phyloP scores from a whole-genome alignment of 1,139 yeast species.

The Geotrichum citri-aurantii region DNA sequence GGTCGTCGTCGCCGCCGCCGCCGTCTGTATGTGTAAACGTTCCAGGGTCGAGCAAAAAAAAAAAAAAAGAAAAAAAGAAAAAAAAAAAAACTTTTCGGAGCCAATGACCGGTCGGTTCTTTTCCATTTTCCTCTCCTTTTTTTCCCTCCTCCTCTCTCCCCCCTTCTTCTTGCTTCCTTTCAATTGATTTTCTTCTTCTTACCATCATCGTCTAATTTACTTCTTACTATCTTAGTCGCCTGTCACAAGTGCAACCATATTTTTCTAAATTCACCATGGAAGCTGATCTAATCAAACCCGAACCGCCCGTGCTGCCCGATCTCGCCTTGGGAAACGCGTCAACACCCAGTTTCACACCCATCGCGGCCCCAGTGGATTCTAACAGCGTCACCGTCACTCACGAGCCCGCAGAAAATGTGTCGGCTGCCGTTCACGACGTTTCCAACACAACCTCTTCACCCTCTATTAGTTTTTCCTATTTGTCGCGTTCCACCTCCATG shows the following conservation, averaged over 20 bases:
- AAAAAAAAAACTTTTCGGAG: slow-evolving; percentile 2
- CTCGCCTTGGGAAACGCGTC: neutral
- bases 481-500: neutral
- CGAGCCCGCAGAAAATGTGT: slow-evolving; percentile 24
- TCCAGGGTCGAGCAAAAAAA: neutral
- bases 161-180: neutral
- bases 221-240: neutral
- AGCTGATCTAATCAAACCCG: neutral
- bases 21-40: neutral
- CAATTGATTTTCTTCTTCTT: neutral
- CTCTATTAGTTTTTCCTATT: neutral
- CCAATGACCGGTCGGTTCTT: slow-evolving; percentile 13
- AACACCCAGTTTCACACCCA: neutral
- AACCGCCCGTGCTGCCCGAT: neutral
- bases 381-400: neutral
- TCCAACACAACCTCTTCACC: neutral
- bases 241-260: slow-evolving; percentile 16
- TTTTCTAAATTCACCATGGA: slow-evolving; percentile 24
- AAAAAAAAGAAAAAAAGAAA: neutral
- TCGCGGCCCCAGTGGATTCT: neutral
- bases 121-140: slow-evolving; percentile 1
- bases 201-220: neutral
- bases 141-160: neutral
- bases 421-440: neutral
- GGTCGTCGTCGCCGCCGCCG: neutral